Evolutionary conservation across 2,329 filamentous ascomycete species (phyloP).

Genomic region (Laburnicola sp.): DNA sequence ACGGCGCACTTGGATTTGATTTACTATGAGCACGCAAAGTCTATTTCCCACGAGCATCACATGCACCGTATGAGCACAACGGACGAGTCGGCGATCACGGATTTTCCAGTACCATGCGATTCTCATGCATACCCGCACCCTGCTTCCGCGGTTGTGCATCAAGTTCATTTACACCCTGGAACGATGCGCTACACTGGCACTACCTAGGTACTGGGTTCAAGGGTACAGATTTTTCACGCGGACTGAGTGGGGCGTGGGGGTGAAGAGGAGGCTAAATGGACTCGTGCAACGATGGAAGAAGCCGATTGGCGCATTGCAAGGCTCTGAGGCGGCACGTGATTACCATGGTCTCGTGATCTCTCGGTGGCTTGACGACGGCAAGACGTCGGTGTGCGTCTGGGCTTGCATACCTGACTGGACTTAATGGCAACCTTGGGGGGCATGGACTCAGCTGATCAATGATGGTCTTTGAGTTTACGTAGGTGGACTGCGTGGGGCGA

Average conservation of each 20-base stretch:
- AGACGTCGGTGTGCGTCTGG: neutral
- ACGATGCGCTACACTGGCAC: neutral
- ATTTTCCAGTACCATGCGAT: neutral
- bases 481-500: too few species aligned
- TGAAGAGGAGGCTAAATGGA: neutral
- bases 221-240: neutral
- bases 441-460: too few species aligned
- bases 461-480: too few species aligned
- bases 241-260: conserved; percentile 2
- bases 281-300: neutral
- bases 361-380: neutral
- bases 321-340: neutral
- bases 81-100: neutral
- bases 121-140: conserved; percentile 4
- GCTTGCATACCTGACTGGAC: neutral
- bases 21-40: conserved; percentile 4
- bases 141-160: neutral
- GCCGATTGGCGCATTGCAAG: neutral
- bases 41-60: neutral
- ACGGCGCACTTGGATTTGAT: neutral
- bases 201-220: neutral
- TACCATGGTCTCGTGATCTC: neutral
- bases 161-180: too few species aligned
- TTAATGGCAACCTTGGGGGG: too few species aligned
- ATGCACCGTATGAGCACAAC: neutral